Evolutionary conservation across 768 basidiomycete genomes (phyloP).

Genomic region (Dacryopinax primogenitus): DNA sequence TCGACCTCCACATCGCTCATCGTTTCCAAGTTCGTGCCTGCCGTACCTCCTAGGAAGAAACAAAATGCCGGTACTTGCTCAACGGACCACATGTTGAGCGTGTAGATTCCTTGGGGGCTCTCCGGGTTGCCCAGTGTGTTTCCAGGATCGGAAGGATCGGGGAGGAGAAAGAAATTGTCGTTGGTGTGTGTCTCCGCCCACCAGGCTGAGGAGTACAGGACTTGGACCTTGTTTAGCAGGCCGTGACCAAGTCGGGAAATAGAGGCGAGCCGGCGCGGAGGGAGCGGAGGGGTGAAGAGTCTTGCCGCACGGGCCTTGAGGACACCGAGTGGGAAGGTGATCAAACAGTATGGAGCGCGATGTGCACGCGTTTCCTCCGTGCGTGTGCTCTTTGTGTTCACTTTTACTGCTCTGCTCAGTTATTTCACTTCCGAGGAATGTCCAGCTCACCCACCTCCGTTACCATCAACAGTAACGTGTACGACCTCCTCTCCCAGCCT

Average conservation of each 20-base stretch:
- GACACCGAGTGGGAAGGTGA: constrained; percentile 21
- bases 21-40: not conserved
- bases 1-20: not conserved
- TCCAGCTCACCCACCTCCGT: not conserved
- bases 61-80: not conserved
- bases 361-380: constrained; percentile 2
- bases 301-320: constrained; percentile 16
- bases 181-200: constrained; percentile 17
- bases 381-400: not conserved
- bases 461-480: not conserved
- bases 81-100: not conserved
- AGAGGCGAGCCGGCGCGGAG: constrained; percentile 13
- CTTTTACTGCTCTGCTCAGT: not conserved
- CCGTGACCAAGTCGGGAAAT: constrained; percentile 19
- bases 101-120: not conserved
- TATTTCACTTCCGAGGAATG: not conserved
- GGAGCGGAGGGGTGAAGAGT: constrained; percentile 20
- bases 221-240: constrained; percentile 23
- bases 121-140: not conserved
- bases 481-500: not conserved
- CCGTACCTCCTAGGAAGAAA: not conserved
- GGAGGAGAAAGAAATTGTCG: constrained; percentile 19
- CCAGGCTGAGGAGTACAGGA: constrained; percentile 21
- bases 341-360: constrained; percentile 11
- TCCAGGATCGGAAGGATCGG: not conserved